Percentiles rank a stretch among this genome's conserved stretches.
Conservation (phyloP, 192 early-diverging fungal genomes). For the Blastocladiella britannica region DNA sequence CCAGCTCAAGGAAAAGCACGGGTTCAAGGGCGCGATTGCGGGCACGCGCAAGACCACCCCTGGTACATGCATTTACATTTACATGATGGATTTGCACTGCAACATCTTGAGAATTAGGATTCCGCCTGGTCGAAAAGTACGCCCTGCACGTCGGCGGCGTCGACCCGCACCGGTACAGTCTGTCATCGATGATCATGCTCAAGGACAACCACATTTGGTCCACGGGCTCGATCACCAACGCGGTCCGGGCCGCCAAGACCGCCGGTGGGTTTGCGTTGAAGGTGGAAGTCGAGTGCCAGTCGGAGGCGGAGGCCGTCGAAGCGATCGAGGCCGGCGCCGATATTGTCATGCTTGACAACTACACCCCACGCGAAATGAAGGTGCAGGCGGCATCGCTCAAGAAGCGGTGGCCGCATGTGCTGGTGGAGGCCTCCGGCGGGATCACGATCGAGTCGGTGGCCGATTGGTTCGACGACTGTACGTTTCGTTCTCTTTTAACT, state of each 20-base stretch:
- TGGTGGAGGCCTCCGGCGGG: conserved; percentile 90
- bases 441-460: conserved; percentile 70
- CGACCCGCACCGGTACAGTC: conserved; percentile 90
- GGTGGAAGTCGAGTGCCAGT: conserved; percentile 92
- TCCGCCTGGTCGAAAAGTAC: conserved; percentile 93
- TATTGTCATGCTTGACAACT: conserved; percentile 96
- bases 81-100: background rate
- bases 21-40: conserved; percentile 70
- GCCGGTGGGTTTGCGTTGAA: conserved; percentile 83
- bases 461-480: background rate
- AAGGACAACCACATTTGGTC: conserved; percentile 98
- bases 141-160: conserved; percentile 90
- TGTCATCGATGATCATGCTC: conserved; percentile 96
- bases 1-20: conserved; percentile 40
- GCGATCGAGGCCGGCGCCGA: conserved; percentile 91
- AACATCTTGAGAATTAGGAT: conserved; percentile 34
- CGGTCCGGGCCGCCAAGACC: conserved; percentile 52
- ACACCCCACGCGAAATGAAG: conserved; percentile 45
- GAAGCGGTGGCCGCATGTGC: conserved; percentile 44
- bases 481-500: background rate
- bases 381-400: conserved; percentile 51
- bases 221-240: conserved; percentile 73
- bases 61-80: conserved; percentile 18
- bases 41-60: conserved; percentile 97
- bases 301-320: conserved; percentile 79